Conservation (phyloP, 2,329 filamentous ascomycete species). For the Cladosporium sp. region DNA sequence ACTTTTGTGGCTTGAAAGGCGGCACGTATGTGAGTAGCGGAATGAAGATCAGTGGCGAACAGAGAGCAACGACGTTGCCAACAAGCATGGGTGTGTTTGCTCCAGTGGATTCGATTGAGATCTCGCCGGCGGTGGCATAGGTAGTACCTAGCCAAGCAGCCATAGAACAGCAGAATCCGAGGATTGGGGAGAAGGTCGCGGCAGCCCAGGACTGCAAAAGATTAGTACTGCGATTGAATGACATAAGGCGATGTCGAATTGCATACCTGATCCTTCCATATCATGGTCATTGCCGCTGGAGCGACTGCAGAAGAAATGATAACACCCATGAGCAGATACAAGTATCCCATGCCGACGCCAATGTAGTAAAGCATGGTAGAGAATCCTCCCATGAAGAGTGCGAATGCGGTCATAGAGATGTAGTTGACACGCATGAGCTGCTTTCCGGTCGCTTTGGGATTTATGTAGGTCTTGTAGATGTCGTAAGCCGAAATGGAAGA, state of each 20-base stretch:
- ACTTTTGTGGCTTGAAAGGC: slow-evolving; percentile 66
- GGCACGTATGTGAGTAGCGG: slow-evolving; percentile 67
- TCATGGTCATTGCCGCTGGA: slow-evolving; percentile 74
- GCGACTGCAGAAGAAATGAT: slow-evolving; percentile 78
- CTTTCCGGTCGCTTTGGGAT: slow-evolving; percentile 72
- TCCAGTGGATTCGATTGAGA: slow-evolving; percentile 73
- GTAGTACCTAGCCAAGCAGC: slow-evolving; percentile 75
- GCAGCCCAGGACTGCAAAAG: slow-evolving; percentile 68
- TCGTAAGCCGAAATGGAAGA: slow-evolving; percentile 45
- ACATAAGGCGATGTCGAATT: too few relatives aligned
- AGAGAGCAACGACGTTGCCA: slow-evolving; percentile 77
- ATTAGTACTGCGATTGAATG: not conserved
- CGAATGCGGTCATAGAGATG: slow-evolving; percentile 70
- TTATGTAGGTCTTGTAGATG: slow-evolving; percentile 67
- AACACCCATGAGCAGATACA: slow-evolving; percentile 88
- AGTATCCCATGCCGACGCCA: slow-evolving; percentile 78
- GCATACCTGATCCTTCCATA: slow-evolving; percentile 72
- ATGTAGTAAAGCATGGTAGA: slow-evolving; percentile 39
- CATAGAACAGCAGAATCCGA: slow-evolving; percentile 68
- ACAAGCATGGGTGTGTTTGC: slow-evolving; percentile 80
- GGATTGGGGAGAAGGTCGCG: slow-evolving; percentile 65
- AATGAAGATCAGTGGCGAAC: slow-evolving; percentile 72
- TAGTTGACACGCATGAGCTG: slow-evolving; percentile 80
- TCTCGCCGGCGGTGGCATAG: slow-evolving; percentile 63
- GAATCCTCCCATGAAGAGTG: slow-evolving; percentile 66